phyloP scores from a whole-genome alignment of 2,329 filamentous ascomycete genomes.

The Phaeosphaeriaceae sp. region DNA sequence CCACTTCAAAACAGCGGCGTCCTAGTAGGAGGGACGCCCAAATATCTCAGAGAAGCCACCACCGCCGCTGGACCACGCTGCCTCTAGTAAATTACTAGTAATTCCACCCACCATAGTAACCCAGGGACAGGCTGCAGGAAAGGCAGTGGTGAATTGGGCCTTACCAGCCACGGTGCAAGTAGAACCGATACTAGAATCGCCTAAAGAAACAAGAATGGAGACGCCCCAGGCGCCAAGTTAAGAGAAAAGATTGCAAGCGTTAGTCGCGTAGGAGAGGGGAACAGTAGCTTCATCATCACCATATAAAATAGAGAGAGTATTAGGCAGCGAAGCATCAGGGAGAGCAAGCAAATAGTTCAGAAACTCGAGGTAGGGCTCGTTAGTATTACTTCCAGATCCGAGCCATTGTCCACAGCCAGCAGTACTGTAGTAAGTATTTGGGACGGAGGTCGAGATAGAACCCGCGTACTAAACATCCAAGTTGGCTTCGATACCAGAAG shows the following conservation, averaged over 20 bases:
- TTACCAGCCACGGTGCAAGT: slow-evolving; percentile 48
- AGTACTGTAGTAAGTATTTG: slow-evolving; percentile 64
- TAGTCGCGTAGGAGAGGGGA: slow-evolving; percentile 63
- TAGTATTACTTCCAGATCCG: slow-evolving; percentile 58
- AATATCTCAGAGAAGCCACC: slow-evolving; percentile 26
- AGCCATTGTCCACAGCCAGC: slow-evolving; percentile 60
- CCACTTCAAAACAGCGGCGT: slow-evolving; percentile 50
- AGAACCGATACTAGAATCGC: slow-evolving; percentile 62
- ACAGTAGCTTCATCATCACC: slow-evolving; percentile 69
- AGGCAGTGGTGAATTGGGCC: slow-evolving; percentile 56
- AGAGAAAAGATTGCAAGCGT: slow-evolving; percentile 66
- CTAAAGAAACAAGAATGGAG: slow-evolving; percentile 62
- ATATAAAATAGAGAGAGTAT: slow-evolving; percentile 69
- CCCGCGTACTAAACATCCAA: slow-evolving; percentile 28
- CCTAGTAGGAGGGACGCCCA: slow-evolving; percentile 49
- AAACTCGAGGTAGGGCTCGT: slow-evolving; percentile 70
- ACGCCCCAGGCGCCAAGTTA: slow-evolving; percentile 68
- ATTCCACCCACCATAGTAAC: slow-evolving; percentile 56
- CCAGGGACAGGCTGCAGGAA: slow-evolving; percentile 60
- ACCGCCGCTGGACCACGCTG: slow-evolving; percentile 17
- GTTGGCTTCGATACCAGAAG: slow-evolving; percentile 24
- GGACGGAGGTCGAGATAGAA: slow-evolving; percentile 25
- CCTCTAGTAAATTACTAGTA: slow-evolving; percentile 26
- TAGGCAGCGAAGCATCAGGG: slow-evolving; percentile 60
- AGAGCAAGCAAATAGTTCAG: slow-evolving; percentile 62